phyloP scores from a whole-genome alignment of 2,329 filamentous ascomycete species.

The Penicillium sp. region DNA sequence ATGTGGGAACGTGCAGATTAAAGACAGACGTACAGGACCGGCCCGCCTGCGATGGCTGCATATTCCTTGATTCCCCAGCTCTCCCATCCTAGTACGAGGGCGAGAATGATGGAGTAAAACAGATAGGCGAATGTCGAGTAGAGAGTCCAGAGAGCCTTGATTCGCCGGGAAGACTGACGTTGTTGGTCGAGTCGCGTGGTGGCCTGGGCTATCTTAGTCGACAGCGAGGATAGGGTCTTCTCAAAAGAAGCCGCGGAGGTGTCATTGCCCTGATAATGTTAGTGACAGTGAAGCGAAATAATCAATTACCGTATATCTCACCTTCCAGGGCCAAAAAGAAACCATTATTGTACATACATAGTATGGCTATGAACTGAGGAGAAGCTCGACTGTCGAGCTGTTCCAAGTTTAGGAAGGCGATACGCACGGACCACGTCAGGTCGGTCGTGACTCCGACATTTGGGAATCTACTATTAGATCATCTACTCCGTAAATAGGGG shows the following conservation, averaged over 20 bases:
- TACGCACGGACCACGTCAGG: conserved; percentile 5
- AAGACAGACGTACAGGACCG: conserved; percentile 63
- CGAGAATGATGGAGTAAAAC: conserved; percentile 76
- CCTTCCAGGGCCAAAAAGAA: conserved; percentile 82
- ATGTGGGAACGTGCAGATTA: background rate
- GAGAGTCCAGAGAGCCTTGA: conserved; percentile 82
- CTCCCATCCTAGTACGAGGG: conserved; percentile 79
- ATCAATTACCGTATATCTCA: conserved; percentile 40
- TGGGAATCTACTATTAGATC: background rate
- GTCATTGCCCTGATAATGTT: conserved; percentile 58
- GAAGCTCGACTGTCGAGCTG: conserved; percentile 1
- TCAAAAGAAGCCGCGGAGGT: conserved; percentile 90
- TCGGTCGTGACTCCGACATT: background rate
- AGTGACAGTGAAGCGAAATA: background rate
- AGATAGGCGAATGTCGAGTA: conserved; percentile 91
- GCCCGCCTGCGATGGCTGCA: conserved; percentile 73
- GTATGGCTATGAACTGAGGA: background rate
- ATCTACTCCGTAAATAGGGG: background rate
- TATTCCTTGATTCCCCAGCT: conserved; percentile 77
- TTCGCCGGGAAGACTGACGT: conserved; percentile 70
- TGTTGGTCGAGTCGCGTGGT: conserved; percentile 72
- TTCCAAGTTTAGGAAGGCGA: conserved; percentile 1
- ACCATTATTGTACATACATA: conserved; percentile 58
- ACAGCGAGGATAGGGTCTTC: conserved; percentile 79
- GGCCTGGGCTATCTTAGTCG: conserved; percentile 75